A percentile compares a stretch with the other conserved stretches of the same genome.
These are phyloP conservation scores for Cylindrotheca closterium DNA, from an alignment of 108 stramenopile genomes.

Conservation along the genomic window DNA sequence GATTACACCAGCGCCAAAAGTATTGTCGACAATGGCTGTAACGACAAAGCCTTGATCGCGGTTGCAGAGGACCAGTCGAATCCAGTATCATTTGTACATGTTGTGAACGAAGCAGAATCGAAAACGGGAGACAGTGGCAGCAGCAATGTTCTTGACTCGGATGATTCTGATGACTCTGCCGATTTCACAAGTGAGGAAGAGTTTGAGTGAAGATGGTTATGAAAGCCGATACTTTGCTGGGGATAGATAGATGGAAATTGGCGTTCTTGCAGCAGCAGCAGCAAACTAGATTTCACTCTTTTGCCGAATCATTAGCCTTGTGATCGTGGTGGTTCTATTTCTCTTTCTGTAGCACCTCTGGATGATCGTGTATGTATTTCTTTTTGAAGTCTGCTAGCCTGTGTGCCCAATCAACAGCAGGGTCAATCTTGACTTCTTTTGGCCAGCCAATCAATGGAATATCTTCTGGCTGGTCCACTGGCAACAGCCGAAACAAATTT, in stretches of 20 bases:
- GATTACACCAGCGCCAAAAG: conserved; percentile 46
- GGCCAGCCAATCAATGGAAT: conserved; percentile 80
- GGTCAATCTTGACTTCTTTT: conserved; percentile 38
- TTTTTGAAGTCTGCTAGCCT: conserved; percentile 8
- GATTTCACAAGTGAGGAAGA: conserved; percentile 20
- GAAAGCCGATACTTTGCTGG: not conserved
- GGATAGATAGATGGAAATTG: too few species aligned
- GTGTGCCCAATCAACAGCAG: conserved; percentile 40
- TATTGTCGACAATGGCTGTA: conserved; percentile 28
- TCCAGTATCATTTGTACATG: conserved; percentile 49
- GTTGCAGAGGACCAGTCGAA: conserved; percentile 31
- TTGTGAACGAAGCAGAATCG: conserved; percentile 20
- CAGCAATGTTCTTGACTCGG: not conserved
- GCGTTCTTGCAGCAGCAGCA: too few species aligned
- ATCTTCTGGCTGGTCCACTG: conserved; percentile 49
- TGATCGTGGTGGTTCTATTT: too few species aligned
- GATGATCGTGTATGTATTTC: not conserved
- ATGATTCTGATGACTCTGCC: not conserved
- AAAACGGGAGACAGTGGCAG: conserved; percentile 3
- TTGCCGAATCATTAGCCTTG: too few species aligned
- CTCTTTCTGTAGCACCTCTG: too few species aligned
- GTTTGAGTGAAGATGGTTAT: conserved; percentile 20
- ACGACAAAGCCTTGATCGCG: conserved; percentile 38
- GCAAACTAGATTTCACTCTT: too few species aligned
- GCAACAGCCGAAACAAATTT: conserved; percentile 68